Evolutionary conservation across 495 filamentous ascomycete species (phyloP).

Genomic region (Hypoxylon fragiforme): DNA sequence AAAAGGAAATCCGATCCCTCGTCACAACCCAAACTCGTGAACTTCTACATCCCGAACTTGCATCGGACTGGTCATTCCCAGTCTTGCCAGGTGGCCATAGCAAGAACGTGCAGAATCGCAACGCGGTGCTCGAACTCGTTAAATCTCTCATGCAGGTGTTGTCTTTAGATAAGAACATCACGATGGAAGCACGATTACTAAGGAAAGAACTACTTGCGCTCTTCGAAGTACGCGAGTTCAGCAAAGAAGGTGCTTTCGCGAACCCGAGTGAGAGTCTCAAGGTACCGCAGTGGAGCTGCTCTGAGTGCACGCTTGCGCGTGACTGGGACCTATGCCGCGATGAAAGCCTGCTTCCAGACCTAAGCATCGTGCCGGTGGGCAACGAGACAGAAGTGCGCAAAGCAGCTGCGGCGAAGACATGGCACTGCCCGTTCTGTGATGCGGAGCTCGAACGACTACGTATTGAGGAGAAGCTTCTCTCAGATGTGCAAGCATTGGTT

Average conservation of each 20-base stretch:
- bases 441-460: constrained; percentile 72
- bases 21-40: constrained; percentile 84
- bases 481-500: constrained; percentile 70
- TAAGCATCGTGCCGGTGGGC: constrained; percentile 26
- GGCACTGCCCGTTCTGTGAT: constrained; percentile 79
- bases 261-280: constrained; percentile 80
- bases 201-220: constrained; percentile 85
- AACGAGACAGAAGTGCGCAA: constrained; percentile 23
- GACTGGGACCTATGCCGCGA: constrained; percentile 96
- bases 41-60: constrained; percentile 85
- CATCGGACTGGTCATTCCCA: constrained; percentile 86
- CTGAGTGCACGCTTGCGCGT: constrained; percentile 81
- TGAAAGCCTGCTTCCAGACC: constrained; percentile 71
- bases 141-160: constrained; percentile 91
- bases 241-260: constrained; percentile 77
- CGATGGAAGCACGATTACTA: constrained; percentile 80
- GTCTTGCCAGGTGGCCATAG: constrained; percentile 69
- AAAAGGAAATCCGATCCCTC: constrained; percentile 79
- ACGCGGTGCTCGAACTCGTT: constrained; percentile 86
- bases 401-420: constrained; percentile 55
- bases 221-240: constrained; percentile 94
- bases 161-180: constrained; percentile 83
- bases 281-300: constrained; percentile 77
- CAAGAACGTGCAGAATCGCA: constrained; percentile 48
- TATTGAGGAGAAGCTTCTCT: constrained; percentile 83